phyloP scores from a whole-genome alignment of 2,329 filamentous ascomycete species.

The Beauveria australis region DNA sequence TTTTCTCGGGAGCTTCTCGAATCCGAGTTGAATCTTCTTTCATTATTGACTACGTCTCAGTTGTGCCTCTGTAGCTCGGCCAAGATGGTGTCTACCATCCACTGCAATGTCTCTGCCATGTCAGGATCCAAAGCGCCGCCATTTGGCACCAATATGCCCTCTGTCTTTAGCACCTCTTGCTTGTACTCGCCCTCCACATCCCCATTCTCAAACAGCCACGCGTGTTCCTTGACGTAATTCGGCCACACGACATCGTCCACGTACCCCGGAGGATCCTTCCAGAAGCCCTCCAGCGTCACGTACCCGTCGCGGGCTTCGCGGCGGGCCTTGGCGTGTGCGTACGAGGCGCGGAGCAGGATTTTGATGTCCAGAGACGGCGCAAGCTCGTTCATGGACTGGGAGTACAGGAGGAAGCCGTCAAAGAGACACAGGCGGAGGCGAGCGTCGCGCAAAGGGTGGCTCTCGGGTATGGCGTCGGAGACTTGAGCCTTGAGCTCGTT shows the following conservation, averaged over 20 bases:
- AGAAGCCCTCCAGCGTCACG: constrained; percentile 82
- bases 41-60: neutral
- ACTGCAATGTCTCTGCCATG: constrained; percentile 55
- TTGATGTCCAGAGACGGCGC: constrained; percentile 61
- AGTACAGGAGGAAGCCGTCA: constrained; percentile 84
- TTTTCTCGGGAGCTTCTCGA: neutral
- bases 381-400: constrained; percentile 44
- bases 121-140: constrained; percentile 40
- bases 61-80: constrained; percentile 29
- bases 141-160: constrained; percentile 41
- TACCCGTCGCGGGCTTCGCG: constrained; percentile 66
- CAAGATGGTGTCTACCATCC: constrained; percentile 60
- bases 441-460: constrained; percentile 27
- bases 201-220: constrained; percentile 66
- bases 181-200: constrained; percentile 55
- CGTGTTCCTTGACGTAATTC: constrained; percentile 76
- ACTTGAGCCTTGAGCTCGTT: constrained; percentile 39
- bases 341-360: constrained; percentile 67
- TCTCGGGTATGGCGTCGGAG: constrained; percentile 34
- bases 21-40: neutral
- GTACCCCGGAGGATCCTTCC: constrained; percentile 89
- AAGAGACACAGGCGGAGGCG: constrained; percentile 58
- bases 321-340: constrained; percentile 53
- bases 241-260: constrained; percentile 95
- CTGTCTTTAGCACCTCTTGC: constrained; percentile 32